Evolutionary conservation across 148 eudicot genomes (phyloP).

Genomic region (Nyssa sinensis): DNA sequence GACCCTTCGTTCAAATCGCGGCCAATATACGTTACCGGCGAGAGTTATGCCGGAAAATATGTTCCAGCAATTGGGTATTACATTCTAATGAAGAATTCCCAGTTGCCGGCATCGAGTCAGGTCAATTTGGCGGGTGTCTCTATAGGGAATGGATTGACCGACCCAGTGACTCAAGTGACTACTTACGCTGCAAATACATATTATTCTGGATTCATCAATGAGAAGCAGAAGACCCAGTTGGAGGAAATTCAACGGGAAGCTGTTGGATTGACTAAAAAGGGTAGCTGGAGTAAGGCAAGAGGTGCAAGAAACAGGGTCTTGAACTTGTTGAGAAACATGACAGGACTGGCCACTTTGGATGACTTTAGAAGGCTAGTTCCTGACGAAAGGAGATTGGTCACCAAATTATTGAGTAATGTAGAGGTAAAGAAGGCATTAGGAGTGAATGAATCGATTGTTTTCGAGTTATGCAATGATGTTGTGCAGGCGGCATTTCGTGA

Average conservation of each 20-base stretch:
- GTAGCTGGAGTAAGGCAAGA: slow-evolving; percentile 62
- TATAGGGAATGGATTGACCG: slow-evolving; percentile 81
- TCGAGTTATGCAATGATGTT: slow-evolving; percentile 51
- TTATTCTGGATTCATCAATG: slow-evolving; percentile 59
- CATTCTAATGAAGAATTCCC: slow-evolving; percentile 44
- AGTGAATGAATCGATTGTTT: slow-evolving; percentile 38
- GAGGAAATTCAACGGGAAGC: slow-evolving; percentile 47
- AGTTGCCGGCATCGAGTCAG: slow-evolving; percentile 21
- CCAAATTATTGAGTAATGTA: slow-evolving; percentile 28
- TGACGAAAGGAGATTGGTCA: slow-evolving; percentile 46
- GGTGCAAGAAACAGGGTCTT: slow-evolving; percentile 43
- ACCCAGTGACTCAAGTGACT: slow-evolving; percentile 60
- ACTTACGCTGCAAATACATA: slow-evolving; percentile 72
- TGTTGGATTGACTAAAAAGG: slow-evolving; percentile 21
- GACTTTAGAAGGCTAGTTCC: slow-evolving; percentile 56
- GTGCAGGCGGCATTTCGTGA: slow-evolving; percentile 42
- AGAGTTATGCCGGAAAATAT: slow-evolving; percentile 92
- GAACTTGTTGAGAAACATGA: slow-evolving; percentile 45
- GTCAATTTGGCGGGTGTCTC: slow-evolving; percentile 74
- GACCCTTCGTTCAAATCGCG: slow-evolving; percentile 45
- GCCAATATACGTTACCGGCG: slow-evolving; percentile 78
- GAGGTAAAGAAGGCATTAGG: slow-evolving; percentile 57
- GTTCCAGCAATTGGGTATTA: slow-evolving; percentile 72
- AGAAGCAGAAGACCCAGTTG: slow-evolving; percentile 43
- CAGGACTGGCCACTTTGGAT: slow-evolving; percentile 78